A percentile compares a stretch with the other conserved stretches of the same genome.
phyloP scores from a whole-genome alignment of 768 basidiomycete species.

The Hericium coralloides region DNA sequence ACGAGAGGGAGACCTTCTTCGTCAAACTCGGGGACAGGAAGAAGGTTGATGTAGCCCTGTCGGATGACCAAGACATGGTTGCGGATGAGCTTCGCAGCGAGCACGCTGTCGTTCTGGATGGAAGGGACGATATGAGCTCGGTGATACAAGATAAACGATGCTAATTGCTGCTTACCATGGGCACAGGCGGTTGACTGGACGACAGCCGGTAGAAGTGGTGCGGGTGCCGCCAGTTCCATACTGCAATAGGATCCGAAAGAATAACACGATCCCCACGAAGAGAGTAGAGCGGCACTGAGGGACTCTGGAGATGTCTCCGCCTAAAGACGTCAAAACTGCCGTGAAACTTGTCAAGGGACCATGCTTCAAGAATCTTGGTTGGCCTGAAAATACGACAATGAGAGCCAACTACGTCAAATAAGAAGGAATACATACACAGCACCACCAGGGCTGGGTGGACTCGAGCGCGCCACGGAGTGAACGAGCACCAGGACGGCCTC shows the following conservation, averaged over 20 bases:
- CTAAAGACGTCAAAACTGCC: slow-evolving; percentile 16
- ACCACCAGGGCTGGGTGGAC: not conserved
- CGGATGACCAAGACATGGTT: slow-evolving; percentile 21
- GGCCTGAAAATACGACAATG: not conserved
- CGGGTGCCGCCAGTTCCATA: slow-evolving; percentile 13
- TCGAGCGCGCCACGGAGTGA: not conserved
- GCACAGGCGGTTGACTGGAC: no score
- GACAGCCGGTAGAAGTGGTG: slow-evolving; percentile 4
- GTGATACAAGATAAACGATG: not conserved
- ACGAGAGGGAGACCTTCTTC: slow-evolving; percentile 3
- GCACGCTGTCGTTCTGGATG: slow-evolving; percentile 14
- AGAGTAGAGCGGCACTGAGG: slow-evolving; percentile 6
- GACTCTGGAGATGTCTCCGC: not conserved
- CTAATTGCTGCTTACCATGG: no score
- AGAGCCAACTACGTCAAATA: not conserved
- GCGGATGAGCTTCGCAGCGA: slow-evolving; percentile 20
- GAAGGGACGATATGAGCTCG: not conserved
- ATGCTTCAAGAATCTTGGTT: slow-evolving; percentile 12
- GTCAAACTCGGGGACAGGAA: slow-evolving; percentile 14
- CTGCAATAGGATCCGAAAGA: slow-evolving; percentile 10
- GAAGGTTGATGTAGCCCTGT: slow-evolving; percentile 18
- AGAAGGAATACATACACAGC: not conserved
- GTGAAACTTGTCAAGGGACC: slow-evolving; percentile 24
- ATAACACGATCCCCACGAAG: slow-evolving; percentile 12
- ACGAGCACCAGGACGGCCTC: slow-evolving; percentile 18